These are phyloP conservation scores for Bryopsis sp. DNA, from an alignment of 139 green algal genomes.

Conservation along the genomic window DNA sequence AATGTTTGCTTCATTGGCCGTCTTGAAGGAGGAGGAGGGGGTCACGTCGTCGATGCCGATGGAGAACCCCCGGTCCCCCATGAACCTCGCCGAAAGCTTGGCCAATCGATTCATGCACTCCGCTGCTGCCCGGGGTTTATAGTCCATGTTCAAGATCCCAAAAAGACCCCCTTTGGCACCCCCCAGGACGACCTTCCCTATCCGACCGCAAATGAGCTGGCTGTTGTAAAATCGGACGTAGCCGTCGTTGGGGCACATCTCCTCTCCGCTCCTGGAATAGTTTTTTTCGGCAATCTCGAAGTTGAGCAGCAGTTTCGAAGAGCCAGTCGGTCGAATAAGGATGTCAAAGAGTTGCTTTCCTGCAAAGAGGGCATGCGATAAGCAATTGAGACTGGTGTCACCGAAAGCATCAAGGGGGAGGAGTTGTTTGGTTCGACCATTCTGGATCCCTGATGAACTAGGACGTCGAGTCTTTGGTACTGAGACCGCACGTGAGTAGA, in stretches of 20 bases:
- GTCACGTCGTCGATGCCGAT: slow-evolving; percentile 97
- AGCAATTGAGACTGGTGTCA: no score
- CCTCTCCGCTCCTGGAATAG: slow-evolving; percentile 64
- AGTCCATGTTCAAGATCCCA: slow-evolving; percentile 60
- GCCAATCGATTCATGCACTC: slow-evolving; percentile 82
- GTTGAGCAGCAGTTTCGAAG: slow-evolving; percentile 74
- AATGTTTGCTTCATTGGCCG: slow-evolving; percentile 47
- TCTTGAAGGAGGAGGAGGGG: slow-evolving; percentile 45
- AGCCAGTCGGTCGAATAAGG: slow-evolving; percentile 63
- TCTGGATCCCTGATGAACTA: no score
- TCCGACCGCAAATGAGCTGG: slow-evolving; percentile 76
- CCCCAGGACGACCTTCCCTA: slow-evolving; percentile 70
- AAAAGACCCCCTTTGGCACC: slow-evolving; percentile 80
- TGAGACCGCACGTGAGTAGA: no score
- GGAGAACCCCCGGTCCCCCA: slow-evolving; percentile 87
- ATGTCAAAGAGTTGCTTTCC: slow-evolving; percentile 91
- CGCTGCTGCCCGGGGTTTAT: slow-evolving; percentile 38
- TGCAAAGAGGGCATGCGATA: no score
- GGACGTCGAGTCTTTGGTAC: no score
- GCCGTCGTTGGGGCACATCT: slow-evolving; percentile 81
- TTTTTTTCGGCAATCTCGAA: slow-evolving; percentile 80
- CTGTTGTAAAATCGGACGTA: slow-evolving; percentile 89
- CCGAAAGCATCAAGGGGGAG: no score
- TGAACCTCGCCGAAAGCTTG: slow-evolving; percentile 82
- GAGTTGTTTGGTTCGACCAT: no score